A percentile compares a stretch with the other conserved stretches of the same genome.
phyloP scores from a whole-genome alignment of 164 flowering plant genomes.

The Stephania yunnanensis region DNA sequence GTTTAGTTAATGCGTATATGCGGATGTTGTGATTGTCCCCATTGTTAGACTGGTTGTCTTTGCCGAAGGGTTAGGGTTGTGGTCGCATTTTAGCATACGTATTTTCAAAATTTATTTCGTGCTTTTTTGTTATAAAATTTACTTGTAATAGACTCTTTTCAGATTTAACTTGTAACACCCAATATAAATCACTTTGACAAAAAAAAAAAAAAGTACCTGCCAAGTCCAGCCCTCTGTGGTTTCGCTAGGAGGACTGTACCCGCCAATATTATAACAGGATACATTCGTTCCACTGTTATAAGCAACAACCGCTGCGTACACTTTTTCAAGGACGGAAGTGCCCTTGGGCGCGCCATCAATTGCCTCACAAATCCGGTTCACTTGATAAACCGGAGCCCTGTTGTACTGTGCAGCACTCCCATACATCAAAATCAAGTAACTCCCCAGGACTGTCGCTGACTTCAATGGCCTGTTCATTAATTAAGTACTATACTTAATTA shows the following conservation, averaged over 20 bases:
- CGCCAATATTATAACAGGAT: constrained; percentile 13
- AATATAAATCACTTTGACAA: too few relatives aligned
- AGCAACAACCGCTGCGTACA: constrained; percentile 30
- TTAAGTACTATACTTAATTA: neutral
- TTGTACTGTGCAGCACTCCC: constrained; percentile 31
- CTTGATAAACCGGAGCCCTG: constrained; percentile 23
- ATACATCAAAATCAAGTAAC: constrained; percentile 18
- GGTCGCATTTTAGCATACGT: too few relatives aligned
- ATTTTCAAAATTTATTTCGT: too few relatives aligned
- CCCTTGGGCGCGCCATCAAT: constrained; percentile 29
- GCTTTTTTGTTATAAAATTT: too few relatives aligned
- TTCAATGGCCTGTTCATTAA: constrained; percentile 23
- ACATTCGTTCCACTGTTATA: neutral
- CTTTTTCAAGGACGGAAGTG: constrained; percentile 23
- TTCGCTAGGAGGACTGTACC: neutral
- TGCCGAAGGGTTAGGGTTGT: too few relatives aligned
- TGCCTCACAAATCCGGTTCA: constrained; percentile 24
- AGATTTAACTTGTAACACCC: too few relatives aligned
- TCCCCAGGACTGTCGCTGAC: constrained; percentile 21
- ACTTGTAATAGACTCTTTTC: too few relatives aligned
- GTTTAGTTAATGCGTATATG: too few relatives aligned
- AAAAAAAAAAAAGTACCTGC: constrained; percentile 12
- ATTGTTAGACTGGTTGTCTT: too few relatives aligned
- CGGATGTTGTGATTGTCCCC: too few relatives aligned
- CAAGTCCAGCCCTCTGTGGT: neutral